Conservation (phyloP, 148 eudicot genomes). For the Salicornia ramosissima region DNA sequence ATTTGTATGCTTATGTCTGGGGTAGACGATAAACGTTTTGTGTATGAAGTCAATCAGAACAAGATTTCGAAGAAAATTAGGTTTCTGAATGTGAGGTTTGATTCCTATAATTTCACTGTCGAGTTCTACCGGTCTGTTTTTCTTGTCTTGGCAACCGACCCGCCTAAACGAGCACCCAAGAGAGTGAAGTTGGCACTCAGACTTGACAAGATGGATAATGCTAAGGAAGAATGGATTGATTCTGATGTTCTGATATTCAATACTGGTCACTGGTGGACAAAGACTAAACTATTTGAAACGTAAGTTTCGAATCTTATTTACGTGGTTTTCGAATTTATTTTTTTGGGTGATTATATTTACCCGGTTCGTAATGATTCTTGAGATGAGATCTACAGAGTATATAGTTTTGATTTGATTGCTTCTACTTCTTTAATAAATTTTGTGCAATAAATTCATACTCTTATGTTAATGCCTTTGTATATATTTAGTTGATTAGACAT, state of each 20-base stretch:
- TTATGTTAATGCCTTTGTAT: not conserved
- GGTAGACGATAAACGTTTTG: slow-evolving; percentile 63
- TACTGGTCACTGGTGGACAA: slow-evolving; percentile 97
- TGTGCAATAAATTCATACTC: not conserved
- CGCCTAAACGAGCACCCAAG: slow-evolving; percentile 64
- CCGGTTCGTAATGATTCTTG: no score
- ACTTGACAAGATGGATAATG: slow-evolving; percentile 76
- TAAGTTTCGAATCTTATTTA: slow-evolving; percentile 36
- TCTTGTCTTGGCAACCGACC: slow-evolving; percentile 48
- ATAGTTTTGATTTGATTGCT: slow-evolving; percentile 6
- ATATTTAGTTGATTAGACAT: not conserved
- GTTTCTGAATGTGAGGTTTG: slow-evolving; percentile 68
- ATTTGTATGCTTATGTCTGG: slow-evolving; percentile 90
- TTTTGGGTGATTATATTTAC: not conserved
- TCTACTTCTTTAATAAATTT: not conserved
- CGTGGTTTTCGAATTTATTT: not conserved
- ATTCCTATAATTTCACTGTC: slow-evolving; percentile 53
- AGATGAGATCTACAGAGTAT: not conserved
- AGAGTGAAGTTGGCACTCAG: slow-evolving; percentile 62
- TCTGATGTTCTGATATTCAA: slow-evolving; percentile 78
- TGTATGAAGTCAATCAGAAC: slow-evolving; percentile 75
- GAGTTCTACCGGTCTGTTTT: slow-evolving; percentile 87
- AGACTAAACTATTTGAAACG: slow-evolving; percentile 79
- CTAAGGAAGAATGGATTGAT: slow-evolving; percentile 58
- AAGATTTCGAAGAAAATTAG: slow-evolving; percentile 63